Evolutionary conservation across 164 flowering plant genomes (phyloP).

Genomic region (Magnolia changhungtana): DNA sequence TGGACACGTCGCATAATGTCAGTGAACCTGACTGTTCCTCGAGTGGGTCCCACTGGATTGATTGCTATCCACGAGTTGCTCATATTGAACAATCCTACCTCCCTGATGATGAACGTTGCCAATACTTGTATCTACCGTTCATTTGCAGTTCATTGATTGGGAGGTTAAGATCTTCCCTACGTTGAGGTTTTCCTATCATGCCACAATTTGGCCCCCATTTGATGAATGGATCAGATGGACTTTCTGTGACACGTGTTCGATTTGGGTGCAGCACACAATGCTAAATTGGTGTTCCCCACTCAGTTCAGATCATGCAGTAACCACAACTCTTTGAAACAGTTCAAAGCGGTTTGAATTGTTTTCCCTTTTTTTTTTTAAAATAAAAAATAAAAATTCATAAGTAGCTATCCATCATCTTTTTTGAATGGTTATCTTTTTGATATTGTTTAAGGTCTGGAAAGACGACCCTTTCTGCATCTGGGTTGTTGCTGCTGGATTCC

Average conservation of each 20-base stretch:
- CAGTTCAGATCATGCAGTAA: background rate
- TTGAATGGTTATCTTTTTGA: background rate
- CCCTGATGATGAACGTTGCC: background rate
- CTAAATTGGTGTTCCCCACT: background rate
- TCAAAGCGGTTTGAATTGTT: background rate
- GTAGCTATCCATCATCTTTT: background rate
- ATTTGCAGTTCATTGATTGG: background rate
- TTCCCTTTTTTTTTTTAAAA: too few relatives aligned
- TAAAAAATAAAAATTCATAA: background rate
- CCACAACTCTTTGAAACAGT: background rate
- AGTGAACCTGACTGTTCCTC: background rate
- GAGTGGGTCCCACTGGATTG: background rate
- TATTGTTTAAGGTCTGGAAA: conserved; percentile 56
- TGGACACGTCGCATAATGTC: background rate
- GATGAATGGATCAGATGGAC: background rate
- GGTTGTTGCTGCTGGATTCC: conserved; percentile 55
- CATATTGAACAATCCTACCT: too few relatives aligned
- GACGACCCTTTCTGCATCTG: conserved; percentile 87
- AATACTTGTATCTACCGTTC: background rate
- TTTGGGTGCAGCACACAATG: background rate
- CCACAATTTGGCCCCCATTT: background rate
- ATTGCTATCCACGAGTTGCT: background rate
- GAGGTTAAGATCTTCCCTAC: background rate
- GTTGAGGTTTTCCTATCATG: background rate
- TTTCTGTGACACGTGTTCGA: background rate